Evolutionary conservation across 148 eudicot genomes (phyloP), one percentile per base, ranked within the genome.

Genomic region (Rhododendron vialii): DNA sequence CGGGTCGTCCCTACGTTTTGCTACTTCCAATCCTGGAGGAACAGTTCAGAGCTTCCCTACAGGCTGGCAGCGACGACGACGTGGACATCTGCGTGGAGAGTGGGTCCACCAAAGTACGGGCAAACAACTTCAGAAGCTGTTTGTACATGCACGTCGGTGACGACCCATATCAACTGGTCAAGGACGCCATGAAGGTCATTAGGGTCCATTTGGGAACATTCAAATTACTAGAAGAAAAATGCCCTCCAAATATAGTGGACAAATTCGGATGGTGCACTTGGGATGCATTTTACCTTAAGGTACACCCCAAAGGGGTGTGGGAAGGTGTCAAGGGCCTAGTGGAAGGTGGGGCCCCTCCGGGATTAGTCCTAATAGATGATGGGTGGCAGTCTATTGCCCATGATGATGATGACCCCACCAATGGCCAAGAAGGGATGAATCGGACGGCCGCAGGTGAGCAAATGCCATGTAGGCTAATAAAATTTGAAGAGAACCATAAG

Each of bases 201-300:
- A 89, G 92, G 41, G 81, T 86, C 33, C 98, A 96, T 86, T 86
- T 96, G 5, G 96, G 98, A 24, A 95, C 99, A 1, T 96, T 96
- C 83, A 90, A 74, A 85, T 90, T 96, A 0, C 80, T 96, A 48
- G 92, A 93, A 77, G 98, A 96, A 53, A 96, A 96, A 57, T 73
- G 89, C 12, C 94, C 97, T 2, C 97, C 99, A 1, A 92, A 89
- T 59, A 91, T 96, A 57, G 96, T 95, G 73, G 98, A 95, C 86
- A 94, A 94, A 41, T 96, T 96, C 86, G 99, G 99, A 28, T 96
- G 99, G 99, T 96, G 99, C 89, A 96, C 99, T 0, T 96, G 99
- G 99, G 99, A 96, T 65, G 99, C 99, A n/a, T 96, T 96, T 82
- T 96, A 96, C 88, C 92, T 96, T 2, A 93, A 83, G 78, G 99